Evolutionary conservation across 73 alveolate species (phyloP), one percentile per base, ranked within the genome.

Genomic region (Paramecium octaurelia): DNA sequence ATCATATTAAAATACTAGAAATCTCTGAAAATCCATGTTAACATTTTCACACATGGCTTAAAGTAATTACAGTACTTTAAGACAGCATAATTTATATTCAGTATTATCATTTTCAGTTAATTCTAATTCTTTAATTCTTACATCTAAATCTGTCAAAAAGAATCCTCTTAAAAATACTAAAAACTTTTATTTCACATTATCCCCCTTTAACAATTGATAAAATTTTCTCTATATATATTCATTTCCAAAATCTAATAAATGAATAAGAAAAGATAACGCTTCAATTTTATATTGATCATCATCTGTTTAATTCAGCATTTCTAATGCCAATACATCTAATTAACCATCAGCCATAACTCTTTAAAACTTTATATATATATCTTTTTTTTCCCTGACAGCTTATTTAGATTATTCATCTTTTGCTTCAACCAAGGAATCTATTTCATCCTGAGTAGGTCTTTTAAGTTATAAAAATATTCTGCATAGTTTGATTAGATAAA

Each of bases 41-140:
- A 80, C 91, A 48, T 80, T 80, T 29, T 80, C 91, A 48, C 91
- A 80, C 20, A 80, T 44, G 5, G 48, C 70, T 80, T 80, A 27
- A 16, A 80, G 44, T 20, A 80, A 48, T 48, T 48, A 14, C 0
- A 80, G 50, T 1, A 80, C 91, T 14, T 80, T 80, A 8, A 80
- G 31, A 44, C 91, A 42, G 6, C 43, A 29, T 18, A 40, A 1
- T 43, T 44, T 23, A 44, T 80, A 80, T 42, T 42, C 73, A 12
- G 70, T 80, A 21, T 43, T 75, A 9, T 38, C 48, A 20, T 8
- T 23, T 40, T 42, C 24, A 44, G 35, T 21, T 24, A n/a, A 3
- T 10, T 80, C 34, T 21, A 48, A 20, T 18, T 80, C 91, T 18
- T 48, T 27, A 12, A 44, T n/a, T 48, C 34, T 12, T 4, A 10